Conservation (phyloP, 768 basidiomycete genomes). For the Cystoderma amianthinum region DNA sequence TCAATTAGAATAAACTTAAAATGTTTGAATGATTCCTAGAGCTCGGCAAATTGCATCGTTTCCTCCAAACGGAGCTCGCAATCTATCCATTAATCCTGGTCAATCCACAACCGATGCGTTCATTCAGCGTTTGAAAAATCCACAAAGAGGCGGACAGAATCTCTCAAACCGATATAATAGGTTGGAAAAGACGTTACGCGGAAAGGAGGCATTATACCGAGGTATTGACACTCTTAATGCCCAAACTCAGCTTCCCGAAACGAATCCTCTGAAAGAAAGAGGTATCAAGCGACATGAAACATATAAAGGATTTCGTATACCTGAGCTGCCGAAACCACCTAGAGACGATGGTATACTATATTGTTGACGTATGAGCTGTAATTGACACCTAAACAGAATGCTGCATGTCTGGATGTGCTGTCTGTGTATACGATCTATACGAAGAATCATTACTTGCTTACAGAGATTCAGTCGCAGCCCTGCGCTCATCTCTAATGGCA, state of each 20-base stretch:
- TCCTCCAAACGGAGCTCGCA: not conserved
- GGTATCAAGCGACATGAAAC: slow-evolving; percentile 11
- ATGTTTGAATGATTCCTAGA: not conserved
- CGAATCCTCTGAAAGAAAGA: slow-evolving; percentile 2
- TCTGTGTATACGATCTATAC: slow-evolving; percentile 90
- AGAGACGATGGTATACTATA: slow-evolving; percentile 53
- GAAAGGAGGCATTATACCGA: slow-evolving; percentile 28
- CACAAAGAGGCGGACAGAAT: slow-evolving; percentile 43
- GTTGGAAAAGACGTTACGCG: slow-evolving; percentile 48
- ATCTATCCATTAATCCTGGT: not conserved
- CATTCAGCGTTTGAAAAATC: not conserved
- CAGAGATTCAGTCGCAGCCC: slow-evolving; percentile 38
- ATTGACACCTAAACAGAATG: slow-evolving; percentile 52
- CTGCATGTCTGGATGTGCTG: slow-evolving; percentile 91
- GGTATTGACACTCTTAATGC: slow-evolving; percentile 16
- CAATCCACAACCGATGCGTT: not conserved
- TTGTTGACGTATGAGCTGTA: not conserved
- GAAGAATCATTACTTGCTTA: slow-evolving; percentile 66
- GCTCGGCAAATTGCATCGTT: not conserved
- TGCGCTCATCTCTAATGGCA: slow-evolving; percentile 43
- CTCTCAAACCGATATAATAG: slow-evolving; percentile 46
- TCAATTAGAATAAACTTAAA: too few species aligned
- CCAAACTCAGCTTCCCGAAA: slow-evolving; percentile 4
- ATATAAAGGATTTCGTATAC: slow-evolving; percentile 53
- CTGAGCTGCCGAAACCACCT: slow-evolving; percentile 55